Evolutionary conservation across 192 early-diverging fungal genomes (phyloP), one percentile per base, ranked within the genome.

Genomic region (Spizellomyces punctatus): DNA sequence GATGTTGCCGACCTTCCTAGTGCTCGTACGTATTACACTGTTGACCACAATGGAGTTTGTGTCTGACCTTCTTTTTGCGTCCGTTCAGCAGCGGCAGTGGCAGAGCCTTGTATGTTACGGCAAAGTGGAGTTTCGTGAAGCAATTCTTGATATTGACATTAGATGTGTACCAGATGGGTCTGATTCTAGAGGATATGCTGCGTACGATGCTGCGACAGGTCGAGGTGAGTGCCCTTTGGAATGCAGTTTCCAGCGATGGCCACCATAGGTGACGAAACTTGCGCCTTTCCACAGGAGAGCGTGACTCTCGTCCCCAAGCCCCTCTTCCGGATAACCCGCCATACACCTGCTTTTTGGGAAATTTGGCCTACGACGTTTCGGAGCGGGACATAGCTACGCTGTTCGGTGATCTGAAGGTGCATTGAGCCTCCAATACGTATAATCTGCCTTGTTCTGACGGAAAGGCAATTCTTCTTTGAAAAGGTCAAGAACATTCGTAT

Each of bases 301-400:
- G 46, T 16, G 68, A 27, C 22, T 27, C 58, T 27, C 68, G 73
- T 45, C 67, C 69, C 19, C 58, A 63, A 62, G 61, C 64, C 12
- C 76, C 66, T n/a, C 72, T 95, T 72, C 95, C 95, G 27, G 91
- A 91, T 44, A 71, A 83, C 43, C 91, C 95, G 17, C 97, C 97
- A 54, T 99, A 83, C 87, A 96, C 90, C 10, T 90, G 92, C 19
- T 93, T 89, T 78, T 79, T 99, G 60, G 95, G 93, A 59, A 98
- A 98, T 87, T 79, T 99, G 59, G 85, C 94, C 12, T 97, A 89
- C 77, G 91, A 95, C 49, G 86, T 82, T 14, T 85, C 85, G 55
- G 97, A 99, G 63, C 64, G 77, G 6, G 89, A 89, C 78, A 73
- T 99, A 36, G 83, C 86, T 68, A 76, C 79, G 48, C 86, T 95